Conservation (phyloP, 2,329 filamentous ascomycete species). For the Emericellopsis atlantica region DNA sequence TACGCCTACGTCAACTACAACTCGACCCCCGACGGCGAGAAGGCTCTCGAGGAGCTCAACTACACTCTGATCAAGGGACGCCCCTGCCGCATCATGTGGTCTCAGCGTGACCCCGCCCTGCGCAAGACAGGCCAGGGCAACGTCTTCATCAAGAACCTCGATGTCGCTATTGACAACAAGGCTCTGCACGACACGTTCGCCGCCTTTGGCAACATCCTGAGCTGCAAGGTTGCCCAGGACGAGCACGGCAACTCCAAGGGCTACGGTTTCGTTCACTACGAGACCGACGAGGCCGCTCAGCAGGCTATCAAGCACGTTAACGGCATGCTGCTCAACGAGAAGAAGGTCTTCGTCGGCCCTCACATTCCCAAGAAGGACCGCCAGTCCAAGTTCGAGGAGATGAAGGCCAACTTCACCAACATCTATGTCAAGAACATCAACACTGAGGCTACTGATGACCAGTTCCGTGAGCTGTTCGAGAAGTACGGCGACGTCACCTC, state of each 20-base stretch:
- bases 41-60: slow-evolving; percentile 97
- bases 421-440: slow-evolving; percentile 99
- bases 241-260: slow-evolving; percentile 96
- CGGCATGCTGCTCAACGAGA: slow-evolving; percentile 99
- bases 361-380: slow-evolving; percentile 99
- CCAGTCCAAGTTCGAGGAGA: slow-evolving; percentile 99
- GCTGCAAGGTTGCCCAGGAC: slow-evolving; percentile 98
- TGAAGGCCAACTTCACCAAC: slow-evolving; percentile 99
- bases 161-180: slow-evolving; percentile 99
- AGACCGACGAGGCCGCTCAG: slow-evolving; percentile 93
- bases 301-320: slow-evolving; percentile 99
- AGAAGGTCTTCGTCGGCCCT: slow-evolving; percentile 99
- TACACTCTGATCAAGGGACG: slow-evolving; percentile 98
- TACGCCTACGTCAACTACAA: slow-evolving; percentile 99
- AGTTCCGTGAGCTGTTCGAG: slow-evolving; percentile 90
- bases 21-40: slow-evolving; percentile 89
- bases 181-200: slow-evolving; percentile 98
- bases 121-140: slow-evolving; percentile 99
- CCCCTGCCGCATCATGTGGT: slow-evolving; percentile 99
- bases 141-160: slow-evolving; percentile 99
- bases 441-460: slow-evolving; percentile 73
- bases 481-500: slow-evolving; percentile 91
- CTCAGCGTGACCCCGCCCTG: slow-evolving; percentile 94
- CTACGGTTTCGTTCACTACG: slow-evolving; percentile 98
- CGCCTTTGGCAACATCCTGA: slow-evolving; percentile 97